A percentile compares a stretch with the other conserved stretches of the same genome.
These are phyloP conservation scores for Sarocladiaceae sp. DNA, from an alignment of 2,329 filamentous ascomycete species.

Conservation along the genomic window DNA sequence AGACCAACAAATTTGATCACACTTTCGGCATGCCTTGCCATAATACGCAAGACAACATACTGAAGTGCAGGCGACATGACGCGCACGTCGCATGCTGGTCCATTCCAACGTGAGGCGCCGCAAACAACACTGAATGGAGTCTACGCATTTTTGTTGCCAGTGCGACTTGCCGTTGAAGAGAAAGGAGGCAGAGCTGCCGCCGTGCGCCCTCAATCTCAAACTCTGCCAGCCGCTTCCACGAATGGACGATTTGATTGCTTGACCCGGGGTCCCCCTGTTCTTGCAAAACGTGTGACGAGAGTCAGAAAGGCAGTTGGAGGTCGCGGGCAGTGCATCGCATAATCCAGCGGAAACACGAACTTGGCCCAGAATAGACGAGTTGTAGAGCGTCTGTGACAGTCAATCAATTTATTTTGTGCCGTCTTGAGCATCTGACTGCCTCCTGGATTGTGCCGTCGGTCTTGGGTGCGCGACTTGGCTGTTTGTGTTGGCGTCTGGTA, in stretches of 20 bases:
- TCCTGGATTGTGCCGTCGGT: not conserved
- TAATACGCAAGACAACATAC: too few relatives aligned
- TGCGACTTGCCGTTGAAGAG: too few relatives aligned
- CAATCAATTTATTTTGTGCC: not conserved
- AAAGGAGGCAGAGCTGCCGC: not conserved
- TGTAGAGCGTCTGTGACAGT: not conserved
- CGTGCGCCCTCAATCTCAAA: constrained; percentile 2
- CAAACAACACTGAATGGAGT: too few relatives aligned
- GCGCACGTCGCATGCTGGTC: not conserved
- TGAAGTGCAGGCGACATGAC: too few relatives aligned
- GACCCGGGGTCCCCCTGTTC: not conserved
- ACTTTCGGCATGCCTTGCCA: too few relatives aligned
- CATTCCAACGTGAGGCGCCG: not conserved
- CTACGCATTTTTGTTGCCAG: too few relatives aligned
- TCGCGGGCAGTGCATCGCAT: not conserved
- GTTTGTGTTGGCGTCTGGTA: not conserved
- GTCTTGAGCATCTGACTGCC: not conserved
- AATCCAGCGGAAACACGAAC: constrained; percentile 2
- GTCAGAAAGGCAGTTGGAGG: too few relatives aligned
- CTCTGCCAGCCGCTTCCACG: constrained; percentile 5
- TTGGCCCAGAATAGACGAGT: not conserved
- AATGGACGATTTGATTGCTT: not conserved
- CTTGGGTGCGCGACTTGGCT: not conserved
- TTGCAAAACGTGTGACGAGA: too few relatives aligned
- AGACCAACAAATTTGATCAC: too few relatives aligned